A percentile compares a stretch with the other conserved stretches of the same genome.
Conservation (phyloP, 176 grass and related monocot species). For the Oropetium thomaeum region DNA sequence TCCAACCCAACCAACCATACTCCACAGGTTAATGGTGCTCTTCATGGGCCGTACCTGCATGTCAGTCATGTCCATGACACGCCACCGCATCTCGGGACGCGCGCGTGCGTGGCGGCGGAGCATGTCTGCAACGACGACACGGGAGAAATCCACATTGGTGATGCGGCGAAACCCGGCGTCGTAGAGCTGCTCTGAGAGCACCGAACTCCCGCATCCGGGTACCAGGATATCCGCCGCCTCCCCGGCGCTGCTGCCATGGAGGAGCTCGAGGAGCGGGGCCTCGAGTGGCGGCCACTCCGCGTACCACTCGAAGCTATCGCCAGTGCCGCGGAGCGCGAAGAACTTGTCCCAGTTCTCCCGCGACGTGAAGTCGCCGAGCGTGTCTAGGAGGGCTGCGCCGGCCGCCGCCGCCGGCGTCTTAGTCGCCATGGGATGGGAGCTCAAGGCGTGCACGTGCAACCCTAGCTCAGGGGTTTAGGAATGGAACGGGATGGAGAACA, state of each 20-base stretch:
- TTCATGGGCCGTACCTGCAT: slow-evolving; percentile 56
- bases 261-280: slow-evolving; percentile 52
- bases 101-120: slow-evolving; percentile 68
- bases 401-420: slow-evolving; percentile 10
- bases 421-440: slow-evolving; percentile 41
- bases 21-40: neutral
- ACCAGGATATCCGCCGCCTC: slow-evolving; percentile 62
- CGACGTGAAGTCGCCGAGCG: slow-evolving; percentile 86
- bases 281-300: slow-evolving; percentile 77
- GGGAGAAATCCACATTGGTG: slow-evolving; percentile 96
- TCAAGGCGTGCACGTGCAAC: slow-evolving; percentile 25
- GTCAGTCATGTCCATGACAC: slow-evolving; percentile 89
- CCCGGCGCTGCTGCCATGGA: slow-evolving; percentile 21
- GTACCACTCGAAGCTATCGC: slow-evolving; percentile 97
- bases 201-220: slow-evolving; percentile 83
- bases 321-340: slow-evolving; percentile 72
- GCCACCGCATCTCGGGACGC: slow-evolving; percentile 91
- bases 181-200: slow-evolving; percentile 76
- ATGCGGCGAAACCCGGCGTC: slow-evolving; percentile 70
- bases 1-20: neutral
- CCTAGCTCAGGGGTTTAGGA: slow-evolving; percentile 40
- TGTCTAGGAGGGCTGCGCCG: slow-evolving; percentile 46
- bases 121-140: slow-evolving; percentile 83
- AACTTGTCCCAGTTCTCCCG: slow-evolving; percentile 99
- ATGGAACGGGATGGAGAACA: neutral